These are phyloP conservation scores for Coemansia sp. DNA, from an alignment of 192 early-diverging fungal species.

Conservation along the genomic window DNA sequence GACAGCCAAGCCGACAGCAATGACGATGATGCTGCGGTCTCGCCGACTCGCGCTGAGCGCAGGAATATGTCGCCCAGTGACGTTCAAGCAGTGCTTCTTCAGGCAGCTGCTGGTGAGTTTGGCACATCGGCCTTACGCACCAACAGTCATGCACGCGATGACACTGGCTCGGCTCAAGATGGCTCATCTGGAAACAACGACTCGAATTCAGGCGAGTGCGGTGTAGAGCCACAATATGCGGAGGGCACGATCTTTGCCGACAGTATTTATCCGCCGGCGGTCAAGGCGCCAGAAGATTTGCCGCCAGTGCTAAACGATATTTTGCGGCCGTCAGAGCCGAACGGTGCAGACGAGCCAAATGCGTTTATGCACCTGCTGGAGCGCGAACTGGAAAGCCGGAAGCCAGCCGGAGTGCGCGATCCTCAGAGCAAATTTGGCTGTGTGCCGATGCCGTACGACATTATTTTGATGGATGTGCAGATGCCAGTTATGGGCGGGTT, in stretches of 20 bases:
- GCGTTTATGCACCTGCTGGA: constrained; percentile 11
- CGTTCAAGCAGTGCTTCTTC: background rate
- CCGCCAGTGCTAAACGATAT: constrained; percentile 37
- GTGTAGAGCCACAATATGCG: constrained; percentile 8
- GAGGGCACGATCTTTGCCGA: constrained; percentile 51
- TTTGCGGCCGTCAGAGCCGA: constrained; percentile 15
- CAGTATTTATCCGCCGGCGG: constrained; percentile 45
- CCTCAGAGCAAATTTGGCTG: constrained; percentile 53
- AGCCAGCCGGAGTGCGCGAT: constrained; percentile 52
- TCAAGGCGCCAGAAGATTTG: constrained; percentile 36
- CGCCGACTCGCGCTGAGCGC: background rate
- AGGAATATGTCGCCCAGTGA: background rate
- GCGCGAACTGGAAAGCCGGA: constrained; percentile 25
- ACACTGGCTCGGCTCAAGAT: background rate
- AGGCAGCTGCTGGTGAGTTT: background rate
- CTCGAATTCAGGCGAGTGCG: background rate
- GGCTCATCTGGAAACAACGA: background rate
- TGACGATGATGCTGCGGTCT: background rate
- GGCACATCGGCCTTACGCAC: background rate
- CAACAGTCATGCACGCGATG: background rate
- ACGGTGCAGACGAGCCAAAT: background rate
- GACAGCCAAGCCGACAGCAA: background rate
- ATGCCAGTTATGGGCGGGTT: constrained; percentile 91
- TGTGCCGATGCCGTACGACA: constrained; percentile 54
- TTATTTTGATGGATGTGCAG: constrained; percentile 86